Base-by-base conservation (phyloP, 2,329 filamentous ascomycete genomes). In the Macrophomina pseudophaseolina region DNA sequence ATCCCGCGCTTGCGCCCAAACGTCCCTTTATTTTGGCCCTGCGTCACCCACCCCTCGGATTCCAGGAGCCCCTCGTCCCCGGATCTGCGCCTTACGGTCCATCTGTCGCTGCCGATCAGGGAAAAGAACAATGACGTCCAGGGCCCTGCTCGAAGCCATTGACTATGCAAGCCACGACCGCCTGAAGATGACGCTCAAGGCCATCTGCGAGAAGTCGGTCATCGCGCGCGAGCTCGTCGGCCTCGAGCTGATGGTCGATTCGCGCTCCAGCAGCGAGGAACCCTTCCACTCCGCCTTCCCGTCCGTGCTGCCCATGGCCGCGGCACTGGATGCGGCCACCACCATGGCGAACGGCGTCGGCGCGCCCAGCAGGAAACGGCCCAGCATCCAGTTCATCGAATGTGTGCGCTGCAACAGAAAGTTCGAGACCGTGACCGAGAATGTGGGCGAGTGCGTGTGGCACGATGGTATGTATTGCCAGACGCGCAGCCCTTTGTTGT, bases 141-240 rank as follows among this genome's bases (percentile, higher is more conserved):
- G 49, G 14, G 49, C 58, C 56, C 56, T 66, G 14, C 48, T 48
- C 56, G 65, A 62, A 33, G 58, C 65, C 16, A 66, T 66, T 42
- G 65, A 66, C 30, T 56, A 66, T 38, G 65, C 65, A 28, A 62
- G 38, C 48, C 46, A 51, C 1, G 56, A 66, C 6, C 56, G 65
- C 18, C 65, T 66, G 32, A 48, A 48, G 16, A 44, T 49, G 38
- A 63, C 65, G 4, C 56, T 66, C 35, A 66, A 66, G 48, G 49
- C 48, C 65, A 63, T 66, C 49, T 66, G 65, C 65, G 64, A 66
- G 16, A 62, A 51, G 35, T 66, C 65, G 42, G 38, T 49, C 28
- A 33, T 56, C 30, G 65, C 48, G 18, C 46, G 52, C 35, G 65
- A 66, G 35, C 56, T 62, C 28, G 65, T 66, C 46, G 64, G 64